Base-by-base conservation (phyloP, 2,329 filamentous ascomycete species). In the Cercospora berteroae region DNA sequence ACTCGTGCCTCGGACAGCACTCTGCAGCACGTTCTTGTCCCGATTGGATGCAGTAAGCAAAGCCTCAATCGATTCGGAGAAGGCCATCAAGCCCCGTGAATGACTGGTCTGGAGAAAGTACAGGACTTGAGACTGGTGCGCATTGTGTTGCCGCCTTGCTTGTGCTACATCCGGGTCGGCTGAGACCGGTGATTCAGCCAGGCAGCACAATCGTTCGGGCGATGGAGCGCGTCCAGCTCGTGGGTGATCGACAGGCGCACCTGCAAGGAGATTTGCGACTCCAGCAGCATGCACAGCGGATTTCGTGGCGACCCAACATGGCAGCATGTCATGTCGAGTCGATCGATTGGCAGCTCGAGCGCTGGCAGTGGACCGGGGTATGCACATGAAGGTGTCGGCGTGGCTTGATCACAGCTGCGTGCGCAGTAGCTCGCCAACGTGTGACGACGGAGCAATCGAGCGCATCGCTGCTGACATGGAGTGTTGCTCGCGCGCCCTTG, bases 281-380 rank as follows among this genome's bases (percentile, higher is more conserved):
- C 48, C 7, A 23, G 23, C 12, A 52, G 36, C 48, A 25, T 52
- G 18, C 48, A 52, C 12, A 5, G 20, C 20, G 12, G 48, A 52
- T 27, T 52, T 23, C 55, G 16, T n/a, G 25, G 25, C 50, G 13
- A 16, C 23, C 50, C 23, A 56, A 29, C n/a, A 10, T 20, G n/a
- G 50, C 50, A 29, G 23, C 52, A 57, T 57, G 25, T 29, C 52
- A 57, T 57, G 29, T 57, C 25, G 27, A 57, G 27, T n/a, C 55
- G 55, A 57, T 57, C 55, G 36, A 20, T 12, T 57, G 27, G 55
- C n/a, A 57, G 55, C 55, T 36, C 55, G 55, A 57, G 55, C 55
- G 55, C 8, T 33, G 55, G 16, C 13, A 18, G 27, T 16, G 25
- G 55, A 23, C 55, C 10, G 31, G 55, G 55, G 31, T n/a, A 23